Base-by-base conservation (phyloP, 2,329 filamentous ascomycete genomes). In the Fusarium haematococcum region DNA sequence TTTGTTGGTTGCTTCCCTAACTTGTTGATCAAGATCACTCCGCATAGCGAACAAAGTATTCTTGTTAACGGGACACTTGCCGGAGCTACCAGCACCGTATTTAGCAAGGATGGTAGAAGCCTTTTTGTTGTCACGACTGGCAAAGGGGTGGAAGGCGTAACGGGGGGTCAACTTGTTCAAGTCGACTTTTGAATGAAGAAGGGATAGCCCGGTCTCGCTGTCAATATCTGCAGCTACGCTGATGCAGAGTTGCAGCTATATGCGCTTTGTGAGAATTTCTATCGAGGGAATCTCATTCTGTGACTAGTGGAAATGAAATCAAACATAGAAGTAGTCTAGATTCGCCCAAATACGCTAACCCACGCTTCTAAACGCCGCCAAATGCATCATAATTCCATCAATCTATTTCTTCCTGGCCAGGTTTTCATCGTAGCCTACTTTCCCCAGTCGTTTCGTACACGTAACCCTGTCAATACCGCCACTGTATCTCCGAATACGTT, bases 151-250 rank as follows among this genome's bases (percentile, higher is more conserved):
- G n/a, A 30, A 0, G 25, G 25, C 0, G 32, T 67, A 4, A 10
- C 48, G 4, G 58, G 52, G 14, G 68, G 68, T 6, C 69, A 64
- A 4, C 16, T 70, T 13, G 27, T 70, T 3, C n/a, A 63, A 13
- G 32, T 70, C 18, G 37, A 43, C 20, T 5, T 50, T 23, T 45
- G 20, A 45, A 20, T 20, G 20, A 20, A 20, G 20, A 20, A 20
- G 20, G 20, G 20, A 20, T 20, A 20, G 20, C 20, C 2, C 20
- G 20, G 20, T 20, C 20, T 20, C 20, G 20, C 20, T 20, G 20
- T 20, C 20, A 20, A 20, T 20, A 20, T 20, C 20, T 20, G 20
- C 20, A 20, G 20, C 20, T 20, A 20, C 20, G 20, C 20, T 20
- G 20, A 20, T 20, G 20, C 20, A 20, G 20, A 20, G 20, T 20